Percentiles rank a stretch among this genome's conserved stretches.
phyloP scores from a whole-genome alignment of 352 stramenopile species.

The Pythium dissotocum region DNA sequence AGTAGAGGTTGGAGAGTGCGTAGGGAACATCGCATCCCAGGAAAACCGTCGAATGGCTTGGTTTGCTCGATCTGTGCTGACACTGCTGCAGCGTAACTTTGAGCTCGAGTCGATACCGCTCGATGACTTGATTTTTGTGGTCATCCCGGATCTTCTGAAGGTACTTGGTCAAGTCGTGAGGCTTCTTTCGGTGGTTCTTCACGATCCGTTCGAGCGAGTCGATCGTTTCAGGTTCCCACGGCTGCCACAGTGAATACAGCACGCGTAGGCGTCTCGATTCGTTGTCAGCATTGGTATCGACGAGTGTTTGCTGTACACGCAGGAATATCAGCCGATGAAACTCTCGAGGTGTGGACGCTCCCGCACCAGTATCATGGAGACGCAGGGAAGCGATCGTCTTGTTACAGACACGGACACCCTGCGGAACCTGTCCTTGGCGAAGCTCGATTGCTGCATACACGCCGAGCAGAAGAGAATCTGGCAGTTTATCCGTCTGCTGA shows the following conservation, averaged over 20 bases:
- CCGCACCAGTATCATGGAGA: background rate
- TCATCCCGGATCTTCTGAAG: slow-evolving; percentile 29
- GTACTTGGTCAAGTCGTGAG: slow-evolving; percentile 21
- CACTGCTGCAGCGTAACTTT: slow-evolving; percentile 37
- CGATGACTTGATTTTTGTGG: slow-evolving; percentile 21
- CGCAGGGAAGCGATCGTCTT: slow-evolving; percentile 39
- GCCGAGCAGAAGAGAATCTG: slow-evolving; percentile 14
- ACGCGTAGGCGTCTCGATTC: background rate
- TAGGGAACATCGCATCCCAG: slow-evolving; percentile 31
- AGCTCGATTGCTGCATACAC: slow-evolving; percentile 58
- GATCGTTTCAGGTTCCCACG: slow-evolving; percentile 29
- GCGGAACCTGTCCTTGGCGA: slow-evolving; percentile 40
- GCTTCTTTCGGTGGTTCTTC: slow-evolving; percentile 39
- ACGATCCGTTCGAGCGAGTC: slow-evolving; percentile 39
- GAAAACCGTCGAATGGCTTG: background rate
- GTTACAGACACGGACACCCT: slow-evolving; percentile 51
- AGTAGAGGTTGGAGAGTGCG: slow-evolving; percentile 64
- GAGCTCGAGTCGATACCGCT: slow-evolving; percentile 51
- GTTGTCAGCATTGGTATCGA: background rate
- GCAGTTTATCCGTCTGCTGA: background rate
- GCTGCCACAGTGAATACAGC: slow-evolving; percentile 24
- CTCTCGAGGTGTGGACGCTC: slow-evolving; percentile 2
- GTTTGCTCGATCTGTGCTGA: background rate
- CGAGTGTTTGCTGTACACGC: slow-evolving; percentile 28
- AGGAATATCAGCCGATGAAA: slow-evolving; percentile 67